These are phyloP conservation scores for Brettanomyces sp. DNA, from an alignment of 805 yeast species.

Conservation along the genomic window DNA sequence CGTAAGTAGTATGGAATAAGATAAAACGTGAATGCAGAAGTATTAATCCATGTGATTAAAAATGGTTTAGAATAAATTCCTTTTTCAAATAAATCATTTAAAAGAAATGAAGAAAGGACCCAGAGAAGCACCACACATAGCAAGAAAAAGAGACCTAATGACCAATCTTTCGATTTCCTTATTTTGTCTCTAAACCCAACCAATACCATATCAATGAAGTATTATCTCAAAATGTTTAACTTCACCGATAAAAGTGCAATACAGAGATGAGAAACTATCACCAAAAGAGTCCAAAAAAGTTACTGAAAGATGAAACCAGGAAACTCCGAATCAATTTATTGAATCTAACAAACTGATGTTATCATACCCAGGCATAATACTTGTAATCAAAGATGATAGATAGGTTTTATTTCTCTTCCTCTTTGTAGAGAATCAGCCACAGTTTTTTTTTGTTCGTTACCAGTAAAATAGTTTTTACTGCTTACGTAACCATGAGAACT, in stretches of 20 bases:
- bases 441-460: not conserved
- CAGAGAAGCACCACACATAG: conserved; percentile 74
- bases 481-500: no score
- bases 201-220: not conserved
- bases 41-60: conserved; percentile 84
- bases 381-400: no score
- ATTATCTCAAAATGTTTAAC: not conserved
- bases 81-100: conserved; percentile 66
- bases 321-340: no score
- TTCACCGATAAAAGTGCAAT: not conserved
- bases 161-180: conserved; percentile 41
- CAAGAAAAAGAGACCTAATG: conserved; percentile 65
- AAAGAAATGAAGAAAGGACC: conserved; percentile 84
- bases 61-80: conserved; percentile 76
- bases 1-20: conserved; percentile 44
- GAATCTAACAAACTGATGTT: no score
- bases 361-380: no score
- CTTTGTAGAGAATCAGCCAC: not conserved
- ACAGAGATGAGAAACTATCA: no score
- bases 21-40: conserved; percentile 75
- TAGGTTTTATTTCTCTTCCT: no score
- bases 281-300: no score
- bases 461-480: no score
- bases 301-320: no score
- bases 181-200: not conserved